Conservation (phyloP, 1,284 basidiomycete species). For the Bjerkandera adusta region DNA sequence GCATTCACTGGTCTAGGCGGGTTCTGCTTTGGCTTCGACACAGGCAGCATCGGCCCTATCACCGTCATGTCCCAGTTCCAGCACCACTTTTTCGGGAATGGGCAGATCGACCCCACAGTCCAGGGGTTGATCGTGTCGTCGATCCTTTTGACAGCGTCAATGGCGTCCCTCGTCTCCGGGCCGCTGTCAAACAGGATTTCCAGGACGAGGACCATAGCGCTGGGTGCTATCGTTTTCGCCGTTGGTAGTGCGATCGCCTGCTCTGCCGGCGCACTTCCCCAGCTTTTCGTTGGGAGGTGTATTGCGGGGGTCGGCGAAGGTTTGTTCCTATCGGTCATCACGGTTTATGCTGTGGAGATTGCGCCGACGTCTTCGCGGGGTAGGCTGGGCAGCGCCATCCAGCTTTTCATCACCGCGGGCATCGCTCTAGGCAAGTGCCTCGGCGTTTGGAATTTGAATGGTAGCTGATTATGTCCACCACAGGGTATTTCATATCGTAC, state of each 20-base stretch:
- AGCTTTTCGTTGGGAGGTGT: conserved; percentile 45
- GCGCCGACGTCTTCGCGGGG: conserved; percentile 42
- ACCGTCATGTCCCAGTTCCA: conserved; percentile 45
- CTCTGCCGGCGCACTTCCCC: conserved; percentile 30
- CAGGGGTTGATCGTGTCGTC: conserved; percentile 43
- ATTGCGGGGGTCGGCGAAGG: conserved; percentile 49
- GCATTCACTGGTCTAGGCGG: conserved; percentile 35
- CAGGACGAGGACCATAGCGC: conserved; percentile 43
- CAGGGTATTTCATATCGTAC: conserved; percentile 52
- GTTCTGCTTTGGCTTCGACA: conserved; percentile 39
- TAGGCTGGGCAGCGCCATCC: conserved; percentile 40
- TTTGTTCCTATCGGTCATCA: conserved; percentile 45
- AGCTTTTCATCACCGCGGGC: conserved; percentile 45
- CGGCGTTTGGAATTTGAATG: neutral
- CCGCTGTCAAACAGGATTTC: conserved; percentile 46
- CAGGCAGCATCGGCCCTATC: conserved; percentile 44
- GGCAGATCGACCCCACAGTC: conserved; percentile 29
- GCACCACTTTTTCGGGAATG: conserved; percentile 32
- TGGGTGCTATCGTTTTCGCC: conserved; percentile 40
- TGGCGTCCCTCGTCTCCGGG: conserved; percentile 44
- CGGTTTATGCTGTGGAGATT: conserved; percentile 45
- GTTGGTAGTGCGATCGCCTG: conserved; percentile 36
- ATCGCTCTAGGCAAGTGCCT: conserved; percentile 32
- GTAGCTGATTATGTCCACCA: neutral
- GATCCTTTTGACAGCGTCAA: conserved; percentile 46